These are phyloP conservation scores for Apiotrichum sp. DNA, from an alignment of 1,284 basidiomycete species.

Conservation along the genomic window DNA sequence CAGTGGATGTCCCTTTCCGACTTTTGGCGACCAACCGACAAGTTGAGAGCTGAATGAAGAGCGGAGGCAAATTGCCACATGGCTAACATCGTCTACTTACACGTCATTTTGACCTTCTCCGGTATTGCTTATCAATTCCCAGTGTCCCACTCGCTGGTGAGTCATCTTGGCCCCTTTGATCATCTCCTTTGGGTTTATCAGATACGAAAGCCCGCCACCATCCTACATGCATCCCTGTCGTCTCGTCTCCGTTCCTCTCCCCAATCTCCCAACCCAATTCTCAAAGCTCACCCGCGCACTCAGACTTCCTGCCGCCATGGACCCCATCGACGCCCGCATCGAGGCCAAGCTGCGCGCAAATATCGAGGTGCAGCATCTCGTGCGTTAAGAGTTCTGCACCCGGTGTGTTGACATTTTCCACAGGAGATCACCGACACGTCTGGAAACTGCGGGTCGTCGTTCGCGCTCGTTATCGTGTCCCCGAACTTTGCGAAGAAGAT, in stretches of 20 bases:
- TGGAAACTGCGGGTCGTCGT: conserved; percentile 46
- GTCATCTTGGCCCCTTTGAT: no score
- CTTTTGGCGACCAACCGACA: conserved; percentile 7
- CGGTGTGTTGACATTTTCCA: no score
- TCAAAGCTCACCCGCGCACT: neutral
- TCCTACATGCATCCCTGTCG: no score
- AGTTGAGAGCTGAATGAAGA: neutral
- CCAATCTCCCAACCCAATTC: neutral
- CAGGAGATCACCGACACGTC: conserved; percentile 33
- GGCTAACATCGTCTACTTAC: neutral
- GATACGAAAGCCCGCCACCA: no score
- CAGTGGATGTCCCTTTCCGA: neutral
- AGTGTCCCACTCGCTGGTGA: no score
- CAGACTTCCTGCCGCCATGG: neutral
- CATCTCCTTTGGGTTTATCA: no score
- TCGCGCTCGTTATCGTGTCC: conserved; percentile 42
- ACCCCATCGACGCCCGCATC: conserved; percentile 14
- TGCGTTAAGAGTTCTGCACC: neutral
- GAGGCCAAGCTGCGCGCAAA: conserved; percentile 16
- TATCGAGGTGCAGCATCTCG: conserved; percentile 13
- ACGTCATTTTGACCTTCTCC: neutral
- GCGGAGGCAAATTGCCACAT: neutral
- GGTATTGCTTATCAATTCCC: no score
- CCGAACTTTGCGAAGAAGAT: conserved; percentile 44
- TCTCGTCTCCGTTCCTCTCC: neutral